Base-by-base conservation (phyloP, 108 stramenopile species). In the Pseudonitzschia multiseries region DNA sequence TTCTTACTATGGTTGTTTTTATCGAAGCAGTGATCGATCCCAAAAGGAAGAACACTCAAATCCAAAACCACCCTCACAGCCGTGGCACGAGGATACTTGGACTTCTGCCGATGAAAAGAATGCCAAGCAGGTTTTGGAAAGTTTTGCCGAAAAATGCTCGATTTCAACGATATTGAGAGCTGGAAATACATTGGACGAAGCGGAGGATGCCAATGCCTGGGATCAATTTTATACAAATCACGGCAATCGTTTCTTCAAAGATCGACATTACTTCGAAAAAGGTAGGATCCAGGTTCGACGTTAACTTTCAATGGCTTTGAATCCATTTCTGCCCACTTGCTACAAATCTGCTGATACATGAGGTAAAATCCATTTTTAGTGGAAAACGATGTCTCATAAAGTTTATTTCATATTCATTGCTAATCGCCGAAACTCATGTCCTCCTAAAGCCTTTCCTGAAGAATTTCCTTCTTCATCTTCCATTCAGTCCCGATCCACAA, bases 241-340 rank as follows among this genome's bases (percentile, higher is more conserved):
- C 70, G 67, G 75, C 48, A 88, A 79, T 18, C 82, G 87, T 40
- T 93, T 93, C 76, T 96, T 92, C 80, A 87, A 92, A 63, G 92
- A 96, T 79, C 77, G 93, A 22, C 96, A 96, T 71, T 96, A 96
- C 68, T 77, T 96, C 36, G 69, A 87, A 54, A 87, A 83, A 48
- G 46, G 46, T 48, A 48, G 17, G 46, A 48, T 1, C 18, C 46
- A 48, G 18, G 6, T 6, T 36, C 36, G 36, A 2, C 36, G 36
- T 36, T 36, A 6, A 36, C 6, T 36, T 36, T 6, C 6, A 2
- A 36, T 36, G 36, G 36, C 6, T 2, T 36, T 36, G 36, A 6
- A 36, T 36, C 36, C 36, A 36, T 36, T 36, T 36, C 36, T 36
- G 36, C 36, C 36, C 36, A 6, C 36, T 36, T 5, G 36, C 36